These are phyloP conservation scores for Ajuga chamaepitys DNA, from an alignment of 257 asterid genomes.

Conservation along the genomic window DNA sequence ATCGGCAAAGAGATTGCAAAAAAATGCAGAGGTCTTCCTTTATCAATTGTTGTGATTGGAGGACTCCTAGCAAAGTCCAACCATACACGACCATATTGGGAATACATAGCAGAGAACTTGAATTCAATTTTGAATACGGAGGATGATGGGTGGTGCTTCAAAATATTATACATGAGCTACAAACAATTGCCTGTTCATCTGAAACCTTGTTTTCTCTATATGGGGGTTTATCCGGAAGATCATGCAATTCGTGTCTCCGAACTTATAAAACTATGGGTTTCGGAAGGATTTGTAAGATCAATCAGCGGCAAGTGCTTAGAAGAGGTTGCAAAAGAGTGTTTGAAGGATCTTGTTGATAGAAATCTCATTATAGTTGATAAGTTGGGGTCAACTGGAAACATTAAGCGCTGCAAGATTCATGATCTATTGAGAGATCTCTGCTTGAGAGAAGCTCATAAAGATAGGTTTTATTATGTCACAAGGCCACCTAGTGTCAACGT, in stretches of 20 bases:
- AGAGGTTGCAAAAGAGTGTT: neutral
- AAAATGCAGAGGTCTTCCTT: neutral
- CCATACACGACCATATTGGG: neutral
- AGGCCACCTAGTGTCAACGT: neutral
- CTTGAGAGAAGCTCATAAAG: neutral
- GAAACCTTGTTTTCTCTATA: too few species aligned
- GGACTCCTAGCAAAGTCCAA: neutral
- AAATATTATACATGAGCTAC: too few species aligned
- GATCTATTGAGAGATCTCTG: constrained; percentile 3
- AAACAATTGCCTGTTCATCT: too few species aligned
- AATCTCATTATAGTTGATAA: neutral
- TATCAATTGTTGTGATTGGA: constrained; percentile 2
- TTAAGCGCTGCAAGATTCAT: neutral
- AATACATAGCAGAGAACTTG: neutral
- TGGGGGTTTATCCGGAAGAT: too few species aligned
- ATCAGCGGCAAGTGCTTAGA: neutral
- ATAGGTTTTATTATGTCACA: neutral
- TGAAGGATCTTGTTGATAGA: neutral
- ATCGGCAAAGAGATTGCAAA: neutral
- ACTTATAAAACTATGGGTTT: neutral
- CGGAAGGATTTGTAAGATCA: neutral
- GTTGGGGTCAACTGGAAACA: neutral
- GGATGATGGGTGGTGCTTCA: neutral
- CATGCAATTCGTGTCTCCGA: too few species aligned
- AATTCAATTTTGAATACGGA: neutral